A percentile compares a stretch with the other conserved stretches of the same genome.
phyloP scores from a whole-genome alignment of 106 monocot genomes.

The Apostasia ramifera region DNA sequence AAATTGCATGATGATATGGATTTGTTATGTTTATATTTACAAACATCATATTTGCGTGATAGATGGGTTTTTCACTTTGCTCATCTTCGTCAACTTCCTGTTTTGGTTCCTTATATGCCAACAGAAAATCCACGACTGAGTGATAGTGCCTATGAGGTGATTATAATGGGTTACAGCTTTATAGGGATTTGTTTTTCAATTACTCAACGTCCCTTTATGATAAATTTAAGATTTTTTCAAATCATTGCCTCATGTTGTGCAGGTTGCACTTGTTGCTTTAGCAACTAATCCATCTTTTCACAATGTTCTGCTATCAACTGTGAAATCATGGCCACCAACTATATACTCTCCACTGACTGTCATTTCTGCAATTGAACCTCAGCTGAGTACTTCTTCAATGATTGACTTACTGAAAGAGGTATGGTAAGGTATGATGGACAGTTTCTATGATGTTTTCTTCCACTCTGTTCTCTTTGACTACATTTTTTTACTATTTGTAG shows the following conservation, averaged over 20 bases:
- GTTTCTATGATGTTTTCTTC: not conserved
- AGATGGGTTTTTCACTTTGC: constrained; percentile 99
- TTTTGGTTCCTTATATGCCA: constrained; percentile 95
- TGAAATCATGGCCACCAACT: constrained; percentile 72
- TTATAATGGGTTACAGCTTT: not conserved
- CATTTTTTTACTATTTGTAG: constrained; percentile 23
- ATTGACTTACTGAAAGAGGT: constrained; percentile 93
- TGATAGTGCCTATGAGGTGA: constrained; percentile 95
- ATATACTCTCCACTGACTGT: constrained; percentile 83
- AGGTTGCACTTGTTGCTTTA: constrained; percentile 94
- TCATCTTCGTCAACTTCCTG: constrained; percentile 87
- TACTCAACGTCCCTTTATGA: not conserved
- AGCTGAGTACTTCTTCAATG: constrained; percentile 66
- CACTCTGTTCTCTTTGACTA: not conserved
- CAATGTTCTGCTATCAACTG: constrained; percentile 71
- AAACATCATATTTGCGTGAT: constrained; percentile 11
- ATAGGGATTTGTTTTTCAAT: not conserved
- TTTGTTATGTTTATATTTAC: constrained; percentile 1
- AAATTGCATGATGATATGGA: not conserved
- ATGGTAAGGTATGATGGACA: constrained; percentile 25
- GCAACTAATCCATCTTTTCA: constrained; percentile 83
- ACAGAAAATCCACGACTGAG: constrained; percentile 77
- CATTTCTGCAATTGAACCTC: constrained; percentile 94
- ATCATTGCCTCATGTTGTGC: constrained; percentile 20
- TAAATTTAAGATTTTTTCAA: not conserved